These are phyloP conservation scores for Hippophae gyantsensis DNA, from an alignment of 306 rosid genomes.

Conservation along the genomic window DNA sequence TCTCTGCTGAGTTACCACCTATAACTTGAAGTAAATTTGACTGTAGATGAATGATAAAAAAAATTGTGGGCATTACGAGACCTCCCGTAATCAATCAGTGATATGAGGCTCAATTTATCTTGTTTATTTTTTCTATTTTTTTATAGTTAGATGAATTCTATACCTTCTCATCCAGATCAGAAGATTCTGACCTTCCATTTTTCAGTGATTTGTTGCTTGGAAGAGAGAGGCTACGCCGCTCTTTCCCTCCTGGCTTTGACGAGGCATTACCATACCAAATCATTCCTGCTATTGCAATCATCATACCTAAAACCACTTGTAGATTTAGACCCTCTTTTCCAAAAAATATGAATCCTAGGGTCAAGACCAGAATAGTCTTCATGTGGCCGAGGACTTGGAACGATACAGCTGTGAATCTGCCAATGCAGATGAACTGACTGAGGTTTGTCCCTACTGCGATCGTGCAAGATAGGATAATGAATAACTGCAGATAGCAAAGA, in stretches of 20 bases:
- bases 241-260: conserved; percentile 70
- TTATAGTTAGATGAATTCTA: conserved; percentile 20
- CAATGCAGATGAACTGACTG: conserved; percentile 81
- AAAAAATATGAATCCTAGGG: conserved; percentile 65
- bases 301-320: conserved; percentile 67
- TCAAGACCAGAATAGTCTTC: conserved; percentile 70
- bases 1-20: conserved; percentile 8
- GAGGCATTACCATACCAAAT: conserved; percentile 79
- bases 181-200: conserved; percentile 25
- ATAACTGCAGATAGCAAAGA: conserved; percentile 41
- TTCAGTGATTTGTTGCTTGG: conserved; percentile 38
- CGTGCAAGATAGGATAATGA: conserved; percentile 56
- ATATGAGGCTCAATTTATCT: conserved; percentile 17
- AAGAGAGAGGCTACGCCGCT: conserved; percentile 30
- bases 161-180: conserved; percentile 39
- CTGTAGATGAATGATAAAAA: conserved; percentile 9
- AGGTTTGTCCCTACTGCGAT: conserved; percentile 84
- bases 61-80: conserved; percentile 26
- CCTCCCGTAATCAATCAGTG: conserved; percentile 27
- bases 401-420: conserved; percentile 69
- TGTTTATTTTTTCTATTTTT: neutral
- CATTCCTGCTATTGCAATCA: conserved; percentile 59
- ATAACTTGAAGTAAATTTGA: conserved; percentile 11
- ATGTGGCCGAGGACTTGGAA: conserved; percentile 82
- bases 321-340: conserved; percentile 66